Percentiles rank a stretch among this genome's conserved stretches.
These are phyloP conservation scores for Lablab purpureus DNA, from an alignment of 306 rosid genomes.

Conservation along the genomic window DNA sequence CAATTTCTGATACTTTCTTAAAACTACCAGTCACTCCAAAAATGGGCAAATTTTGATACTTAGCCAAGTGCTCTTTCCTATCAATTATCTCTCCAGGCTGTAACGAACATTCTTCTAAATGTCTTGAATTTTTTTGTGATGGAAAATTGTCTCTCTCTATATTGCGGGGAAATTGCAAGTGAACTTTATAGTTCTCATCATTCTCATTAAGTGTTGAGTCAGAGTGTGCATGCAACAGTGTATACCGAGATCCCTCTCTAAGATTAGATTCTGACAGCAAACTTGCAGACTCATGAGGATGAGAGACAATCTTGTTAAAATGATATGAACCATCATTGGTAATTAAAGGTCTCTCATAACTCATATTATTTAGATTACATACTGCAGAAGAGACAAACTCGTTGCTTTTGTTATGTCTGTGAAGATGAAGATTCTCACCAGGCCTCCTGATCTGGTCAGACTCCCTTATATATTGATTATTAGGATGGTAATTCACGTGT, in stretches of 20 bases:
- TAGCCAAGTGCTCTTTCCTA: conserved; percentile 38
- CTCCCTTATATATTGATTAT: conserved; percentile 52
- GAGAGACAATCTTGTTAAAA: conserved; percentile 53
- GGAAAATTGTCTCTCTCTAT: conserved; percentile 50
- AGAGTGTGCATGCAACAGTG: conserved; percentile 61
- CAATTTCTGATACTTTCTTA: conserved; percentile 41
- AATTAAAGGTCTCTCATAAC: conserved; percentile 49
- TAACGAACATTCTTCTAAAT: conserved; percentile 49
- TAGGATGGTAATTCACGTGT: conserved; percentile 52
- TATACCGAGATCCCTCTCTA: conserved; percentile 52
- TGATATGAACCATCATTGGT: conserved; percentile 52
- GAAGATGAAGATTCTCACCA: conserved; percentile 49
- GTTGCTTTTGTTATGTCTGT: conserved; percentile 55
- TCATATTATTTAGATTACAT: conserved; percentile 50
- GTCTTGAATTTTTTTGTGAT: conserved; percentile 50
- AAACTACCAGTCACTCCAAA: conserved; percentile 38
- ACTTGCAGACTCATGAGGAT: conserved; percentile 41
- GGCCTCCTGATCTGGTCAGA: conserved; percentile 51
- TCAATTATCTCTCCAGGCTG: conserved; percentile 49
- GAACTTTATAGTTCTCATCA: conserved; percentile 51
- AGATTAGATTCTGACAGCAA: conserved; percentile 48
- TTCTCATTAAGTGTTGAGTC: conserved; percentile 64
- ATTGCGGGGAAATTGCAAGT: conserved; percentile 40
- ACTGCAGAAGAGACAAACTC: conserved; percentile 54
- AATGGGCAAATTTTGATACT: conserved; percentile 45